These are phyloP conservation scores for Saccharomyces uvarum DNA, from an alignment of 1,139 yeast genomes.

Conservation along the genomic window DNA sequence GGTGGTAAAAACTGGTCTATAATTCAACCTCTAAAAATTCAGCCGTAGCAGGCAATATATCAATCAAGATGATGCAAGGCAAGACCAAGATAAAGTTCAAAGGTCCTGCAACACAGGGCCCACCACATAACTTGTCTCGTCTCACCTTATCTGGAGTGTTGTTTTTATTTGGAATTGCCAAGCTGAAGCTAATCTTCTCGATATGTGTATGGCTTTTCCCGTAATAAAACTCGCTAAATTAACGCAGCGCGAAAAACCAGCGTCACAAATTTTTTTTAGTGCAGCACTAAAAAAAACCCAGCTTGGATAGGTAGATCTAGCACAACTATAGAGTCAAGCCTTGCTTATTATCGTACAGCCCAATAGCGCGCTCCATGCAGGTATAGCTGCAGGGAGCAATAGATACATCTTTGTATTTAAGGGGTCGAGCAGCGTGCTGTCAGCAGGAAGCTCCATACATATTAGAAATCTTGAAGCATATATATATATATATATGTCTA, in stretches of 20 bases:
- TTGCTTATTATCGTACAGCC: background rate
- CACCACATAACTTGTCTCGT: background rate
- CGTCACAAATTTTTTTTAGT: slow-evolving; percentile 81
- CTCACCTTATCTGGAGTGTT: background rate
- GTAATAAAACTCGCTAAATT: background rate
- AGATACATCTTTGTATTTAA: background rate
- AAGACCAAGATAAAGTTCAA: background rate
- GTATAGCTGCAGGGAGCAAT: background rate
- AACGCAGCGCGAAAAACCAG: slow-evolving; percentile 85
- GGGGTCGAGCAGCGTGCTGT: background rate
- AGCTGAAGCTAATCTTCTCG: background rate
- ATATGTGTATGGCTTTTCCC: background rate
- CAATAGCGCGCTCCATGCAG: background rate
- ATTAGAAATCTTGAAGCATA: background rate
- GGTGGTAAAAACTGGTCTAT: too few relatives aligned
- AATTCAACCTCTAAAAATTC: too few relatives aligned
- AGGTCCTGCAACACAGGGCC: background rate
- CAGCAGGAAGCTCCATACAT: background rate
- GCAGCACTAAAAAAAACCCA: background rate
- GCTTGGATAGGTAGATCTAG: background rate
- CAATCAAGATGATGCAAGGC: background rate
- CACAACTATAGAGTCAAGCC: background rate
- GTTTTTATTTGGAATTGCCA: background rate
- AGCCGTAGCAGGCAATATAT: too few relatives aligned
- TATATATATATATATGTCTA: background rate